Evolutionary conservation across 2,329 filamentous ascomycete genomes (phyloP), one percentile per base, ranked within the genome.

Genomic region (Seiridium cupressi): DNA sequence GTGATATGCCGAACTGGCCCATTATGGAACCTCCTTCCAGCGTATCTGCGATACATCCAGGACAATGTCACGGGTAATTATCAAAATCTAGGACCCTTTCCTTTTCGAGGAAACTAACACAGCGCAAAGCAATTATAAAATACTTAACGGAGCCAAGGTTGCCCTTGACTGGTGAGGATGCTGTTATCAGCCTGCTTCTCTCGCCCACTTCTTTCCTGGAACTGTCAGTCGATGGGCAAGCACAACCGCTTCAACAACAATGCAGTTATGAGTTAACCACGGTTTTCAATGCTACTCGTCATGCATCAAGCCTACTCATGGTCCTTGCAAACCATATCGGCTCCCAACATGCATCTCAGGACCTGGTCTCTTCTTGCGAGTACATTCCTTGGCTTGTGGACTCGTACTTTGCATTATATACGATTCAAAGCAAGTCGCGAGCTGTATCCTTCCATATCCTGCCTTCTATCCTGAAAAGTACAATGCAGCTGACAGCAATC

Each of bases 341-440:
- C 6, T 74, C 72, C 8, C 66, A 70, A n/a, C 70, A 73, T 69
- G 66, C 47, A 68, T 69, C 8, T 71, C 63, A 36, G n/a, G 18
- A 51, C 10, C 59, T 67, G 36, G 64, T 69, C 9, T 68, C 72
- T 13, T 71, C 77, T 55, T 72, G 70, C 18, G 79, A 79, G 62
- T 74, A 74, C 60, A 69, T 75, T 0, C 74, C 78, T 10, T 84
- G 81, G 82, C 69, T 85, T 10, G 69, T 84, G 60, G 83, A 86
- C 65, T 75, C 75, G 5, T 71, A 79, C 63, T 72, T 80, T 42
- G 74, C 77, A 47, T 68, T 84, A 36, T 74, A 77, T 55, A 66
- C 73, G 26, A 68, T 74, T 9, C 77, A 79, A 60, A 74, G 72
- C 36, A 70, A 71, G 62, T 77, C 79, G 72, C 72, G 73, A 44